These are phyloP conservation scores for Myxozyma vanderwaltii DNA, from an alignment of 805 yeast genomes.

Conservation along the genomic window DNA sequence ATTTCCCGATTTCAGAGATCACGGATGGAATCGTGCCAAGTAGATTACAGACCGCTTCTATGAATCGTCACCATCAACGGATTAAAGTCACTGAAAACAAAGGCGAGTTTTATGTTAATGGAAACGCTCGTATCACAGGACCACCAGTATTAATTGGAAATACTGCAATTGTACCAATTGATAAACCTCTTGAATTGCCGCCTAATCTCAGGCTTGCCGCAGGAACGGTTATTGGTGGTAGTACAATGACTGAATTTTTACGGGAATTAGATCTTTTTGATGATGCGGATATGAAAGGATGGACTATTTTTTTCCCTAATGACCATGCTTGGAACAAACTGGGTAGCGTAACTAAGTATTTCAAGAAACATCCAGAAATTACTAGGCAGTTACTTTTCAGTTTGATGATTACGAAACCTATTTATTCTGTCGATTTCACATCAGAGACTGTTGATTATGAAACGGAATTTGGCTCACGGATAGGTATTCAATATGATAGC, in stretches of 20 bases:
- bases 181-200: conserved; percentile 25
- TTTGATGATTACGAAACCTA: conserved; percentile 22
- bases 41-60: conserved; percentile 2
- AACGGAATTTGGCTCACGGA: conserved; percentile 20
- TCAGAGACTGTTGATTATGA: background rate
- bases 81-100: background rate
- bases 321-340: conserved; percentile 26
- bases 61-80: conserved; percentile 14
- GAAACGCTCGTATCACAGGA: conserved; percentile 11
- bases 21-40: background rate
- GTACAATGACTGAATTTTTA: background rate
- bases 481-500: conserved; percentile 2
- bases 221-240: conserved; percentile 13
- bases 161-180: conserved; percentile 25
- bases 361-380: conserved; percentile 10
- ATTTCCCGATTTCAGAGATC: conserved; percentile 6
- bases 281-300: conserved; percentile 11
- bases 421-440: conserved; percentile 12
- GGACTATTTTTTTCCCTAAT: conserved; percentile 26
- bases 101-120: conserved; percentile 3
- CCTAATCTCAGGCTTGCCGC: conserved; percentile 21
- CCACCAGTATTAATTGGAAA: conserved; percentile 25
- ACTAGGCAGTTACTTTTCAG: conserved; percentile 15
- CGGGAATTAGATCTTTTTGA: conserved; percentile 16
- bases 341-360: conserved; percentile 22